Percentiles rank a stretch among this genome's conserved stretches.
Conservation (phyloP, 1,284 basidiomycete genomes). For the Agroathelia rolfsii region DNA sequence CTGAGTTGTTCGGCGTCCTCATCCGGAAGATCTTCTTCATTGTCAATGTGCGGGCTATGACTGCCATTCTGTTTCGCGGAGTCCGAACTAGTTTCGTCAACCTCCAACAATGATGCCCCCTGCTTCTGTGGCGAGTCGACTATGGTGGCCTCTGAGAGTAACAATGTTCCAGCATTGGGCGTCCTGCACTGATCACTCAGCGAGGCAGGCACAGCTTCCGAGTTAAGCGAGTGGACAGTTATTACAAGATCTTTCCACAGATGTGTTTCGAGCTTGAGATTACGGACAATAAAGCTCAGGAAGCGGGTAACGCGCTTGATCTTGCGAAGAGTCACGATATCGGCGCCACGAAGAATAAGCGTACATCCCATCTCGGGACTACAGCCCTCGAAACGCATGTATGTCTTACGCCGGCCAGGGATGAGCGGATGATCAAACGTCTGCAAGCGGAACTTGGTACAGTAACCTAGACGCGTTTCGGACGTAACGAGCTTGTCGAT, state of each 20-base stretch:
- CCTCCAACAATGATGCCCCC: slow-evolving; percentile 21
- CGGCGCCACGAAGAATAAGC: slow-evolving; percentile 85
- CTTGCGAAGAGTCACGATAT: slow-evolving; percentile 68
- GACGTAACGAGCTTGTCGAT: slow-evolving; percentile 91
- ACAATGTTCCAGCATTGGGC: slow-evolving; percentile 6
- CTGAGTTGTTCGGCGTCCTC: slow-evolving; percentile 60
- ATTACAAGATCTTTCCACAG: slow-evolving; percentile 92
- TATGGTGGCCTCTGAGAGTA: neutral
- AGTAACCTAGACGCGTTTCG: slow-evolving; percentile 87
- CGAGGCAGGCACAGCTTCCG: slow-evolving; percentile 49
- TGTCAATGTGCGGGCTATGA: slow-evolving; percentile 9
- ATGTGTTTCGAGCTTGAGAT: slow-evolving; percentile 89
- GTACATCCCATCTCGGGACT: slow-evolving; percentile 89
- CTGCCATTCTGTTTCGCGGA: slow-evolving; percentile 8
- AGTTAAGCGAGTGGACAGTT: slow-evolving; percentile 59
- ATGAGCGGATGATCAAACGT: slow-evolving; percentile 92
- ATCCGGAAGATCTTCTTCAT: slow-evolving; percentile 49
- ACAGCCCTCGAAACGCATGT: slow-evolving; percentile 97
- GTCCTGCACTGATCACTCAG: slow-evolving; percentile 16
- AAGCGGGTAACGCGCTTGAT: slow-evolving; percentile 92
- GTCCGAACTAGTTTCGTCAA: slow-evolving; percentile 9
- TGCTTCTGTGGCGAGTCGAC: slow-evolving; percentile 14
- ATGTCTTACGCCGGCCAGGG: slow-evolving; percentile 85
- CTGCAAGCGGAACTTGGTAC: slow-evolving; percentile 81
- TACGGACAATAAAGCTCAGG: slow-evolving; percentile 84